Percentiles rank a stretch among this genome's conserved stretches.
Evolutionary conservation across 345 rosid species (phyloP).

Genomic region (Hibiscus syriacus): DNA sequence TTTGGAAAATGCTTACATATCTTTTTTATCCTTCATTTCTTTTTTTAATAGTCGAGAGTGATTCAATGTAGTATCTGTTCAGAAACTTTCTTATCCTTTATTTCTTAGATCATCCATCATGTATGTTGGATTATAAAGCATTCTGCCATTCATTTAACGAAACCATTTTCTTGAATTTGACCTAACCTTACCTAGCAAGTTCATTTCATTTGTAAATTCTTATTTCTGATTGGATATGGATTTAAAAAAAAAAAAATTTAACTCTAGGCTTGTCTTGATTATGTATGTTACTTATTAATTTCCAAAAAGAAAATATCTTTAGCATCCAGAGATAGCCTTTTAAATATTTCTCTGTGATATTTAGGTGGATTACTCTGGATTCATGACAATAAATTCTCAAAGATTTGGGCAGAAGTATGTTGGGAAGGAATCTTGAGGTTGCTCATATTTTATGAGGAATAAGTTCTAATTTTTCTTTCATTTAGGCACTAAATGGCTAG

Average conservation of each 20-base stretch:
- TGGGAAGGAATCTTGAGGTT: constrained; percentile 62
- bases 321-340: constrained; percentile 3
- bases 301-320: neutral
- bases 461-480: constrained; percentile 8
- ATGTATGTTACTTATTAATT: neutral
- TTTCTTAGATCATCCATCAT: neutral
- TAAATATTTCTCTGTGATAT: constrained; percentile 13
- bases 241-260: neutral
- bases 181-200: neutral
- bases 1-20: neutral
- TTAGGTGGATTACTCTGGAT: constrained; percentile 97
- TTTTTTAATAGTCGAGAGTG: no score
- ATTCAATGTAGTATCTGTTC: no score
- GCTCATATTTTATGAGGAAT: neutral
- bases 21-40: neutral
- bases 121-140: neutral
- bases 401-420: constrained; percentile 98
- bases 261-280: neutral
- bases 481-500: constrained; percentile 6
- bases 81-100: neutral
- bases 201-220: neutral
- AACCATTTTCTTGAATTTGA: neutral
- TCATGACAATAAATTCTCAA: constrained; percentile 98
- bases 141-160: neutral
- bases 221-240: neutral